These are phyloP conservation scores for Lipomyces japonicus DNA, from an alignment of 805 yeast genomes.

Conservation along the genomic window DNA sequence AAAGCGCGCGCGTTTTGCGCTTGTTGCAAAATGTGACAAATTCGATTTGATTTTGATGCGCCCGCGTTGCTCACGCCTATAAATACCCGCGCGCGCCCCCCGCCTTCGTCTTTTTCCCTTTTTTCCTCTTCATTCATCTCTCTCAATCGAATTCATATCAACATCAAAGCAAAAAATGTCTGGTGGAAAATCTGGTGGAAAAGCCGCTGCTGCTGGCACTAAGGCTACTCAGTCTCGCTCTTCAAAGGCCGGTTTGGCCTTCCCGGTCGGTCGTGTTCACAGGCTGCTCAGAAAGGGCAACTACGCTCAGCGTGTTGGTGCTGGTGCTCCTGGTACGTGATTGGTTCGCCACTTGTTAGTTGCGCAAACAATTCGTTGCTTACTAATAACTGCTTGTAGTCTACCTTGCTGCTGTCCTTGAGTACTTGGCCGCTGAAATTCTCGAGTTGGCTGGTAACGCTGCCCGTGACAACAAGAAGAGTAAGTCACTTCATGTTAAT, in stretches of 20 bases:
- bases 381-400: slow-evolving; percentile 33
- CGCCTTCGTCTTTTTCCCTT: slow-evolving; percentile 4
- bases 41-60: slow-evolving; percentile 8
- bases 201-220: slow-evolving; percentile 80
- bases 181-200: slow-evolving; percentile 65
- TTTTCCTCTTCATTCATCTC: neutral
- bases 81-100: slow-evolving; percentile 24
- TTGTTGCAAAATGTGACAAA: neutral
- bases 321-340: slow-evolving; percentile 78
- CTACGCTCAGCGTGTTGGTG: slow-evolving; percentile 98
- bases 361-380: neutral
- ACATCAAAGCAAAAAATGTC: no score
- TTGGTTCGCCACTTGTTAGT: neutral
- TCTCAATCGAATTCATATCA: no score
- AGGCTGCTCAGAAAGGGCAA: slow-evolving; percentile 94
- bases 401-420: slow-evolving; percentile 91
- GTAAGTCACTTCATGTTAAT: slow-evolving; percentile 11
- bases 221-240: slow-evolving; percentile 98
- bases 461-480: slow-evolving; percentile 97
- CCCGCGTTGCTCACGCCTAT: slow-evolving; percentile 12
- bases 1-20: slow-evolving; percentile 1
- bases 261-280: slow-evolving; percentile 99
- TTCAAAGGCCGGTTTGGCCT: slow-evolving; percentile 95
- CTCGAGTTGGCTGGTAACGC: slow-evolving; percentile 98
- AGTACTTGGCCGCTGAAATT: slow-evolving; percentile 94